Conservation (phyloP, 345 rosid genomes). For the Trapa incisa region DNA sequence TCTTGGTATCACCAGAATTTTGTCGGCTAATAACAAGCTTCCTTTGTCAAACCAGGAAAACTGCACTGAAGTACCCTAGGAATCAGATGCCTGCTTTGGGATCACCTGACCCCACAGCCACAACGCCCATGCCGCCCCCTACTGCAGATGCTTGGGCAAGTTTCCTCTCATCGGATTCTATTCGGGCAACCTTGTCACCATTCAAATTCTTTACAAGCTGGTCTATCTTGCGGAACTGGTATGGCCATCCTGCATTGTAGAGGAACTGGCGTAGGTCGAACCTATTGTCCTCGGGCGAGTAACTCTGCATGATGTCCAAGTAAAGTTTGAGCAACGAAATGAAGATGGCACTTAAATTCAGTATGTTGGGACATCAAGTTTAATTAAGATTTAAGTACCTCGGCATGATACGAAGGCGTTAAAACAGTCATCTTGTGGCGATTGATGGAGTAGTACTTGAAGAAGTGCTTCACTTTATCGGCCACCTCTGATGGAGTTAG, state of each 20-base stretch:
- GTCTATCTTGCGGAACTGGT: conserved; percentile 75
- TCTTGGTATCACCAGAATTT: no score
- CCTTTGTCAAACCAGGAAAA: background rate
- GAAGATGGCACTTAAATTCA: no score
- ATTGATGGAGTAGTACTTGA: conserved; percentile 86
- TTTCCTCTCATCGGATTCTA: conserved; percentile 13
- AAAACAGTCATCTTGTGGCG: conserved; percentile 93
- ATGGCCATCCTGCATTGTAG: conserved; percentile 77
- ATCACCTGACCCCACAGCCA: conserved; percentile 52
- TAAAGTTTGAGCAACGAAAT: background rate
- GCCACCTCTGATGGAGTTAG: conserved; percentile 73
- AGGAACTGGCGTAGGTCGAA: conserved; percentile 85
- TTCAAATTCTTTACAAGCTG: conserved; percentile 54
- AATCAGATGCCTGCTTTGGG: conserved; percentile 46
- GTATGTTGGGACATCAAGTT: background rate
- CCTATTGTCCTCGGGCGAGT: conserved; percentile 89
- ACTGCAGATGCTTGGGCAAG: background rate
- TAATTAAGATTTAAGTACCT: conserved; percentile 32
- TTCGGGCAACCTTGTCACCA: conserved; percentile 41
- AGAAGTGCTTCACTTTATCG: conserved; percentile 87
- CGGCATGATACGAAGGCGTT: conserved; percentile 92
- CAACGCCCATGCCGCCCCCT: conserved; percentile 43
- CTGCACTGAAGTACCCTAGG: no score
- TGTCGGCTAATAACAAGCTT: background rate
- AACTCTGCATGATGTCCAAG: conserved; percentile 41